phyloP scores from a whole-genome alignment of 306 rosid genomes.

The Malus asiatica region DNA sequence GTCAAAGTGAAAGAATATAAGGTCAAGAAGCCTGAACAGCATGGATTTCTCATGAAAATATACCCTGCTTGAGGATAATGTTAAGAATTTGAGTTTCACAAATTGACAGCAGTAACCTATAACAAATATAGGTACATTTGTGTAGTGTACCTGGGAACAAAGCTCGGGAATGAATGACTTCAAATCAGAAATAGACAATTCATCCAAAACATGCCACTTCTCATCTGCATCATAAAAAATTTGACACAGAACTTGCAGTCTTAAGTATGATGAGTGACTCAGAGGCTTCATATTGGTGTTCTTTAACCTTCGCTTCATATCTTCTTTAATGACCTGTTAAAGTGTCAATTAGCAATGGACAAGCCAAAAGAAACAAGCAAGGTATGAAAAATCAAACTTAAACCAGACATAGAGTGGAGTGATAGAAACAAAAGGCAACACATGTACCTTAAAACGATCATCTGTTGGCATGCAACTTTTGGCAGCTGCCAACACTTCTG shows the following conservation, averaged over 20 bases:
- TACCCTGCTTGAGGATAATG: no score
- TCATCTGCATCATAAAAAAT: conserved; percentile 66
- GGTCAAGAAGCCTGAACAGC: no score
- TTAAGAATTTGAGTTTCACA: no score
- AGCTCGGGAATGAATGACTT: conserved; percentile 57
- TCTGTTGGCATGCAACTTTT: conserved; percentile 59
- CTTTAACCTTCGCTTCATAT: conserved; percentile 60
- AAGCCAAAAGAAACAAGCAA: not conserved
- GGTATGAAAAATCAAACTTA: no score
- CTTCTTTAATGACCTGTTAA: conserved; percentile 71
- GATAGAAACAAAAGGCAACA: not conserved
- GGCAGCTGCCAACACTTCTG: conserved; percentile 35
- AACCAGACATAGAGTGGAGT: no score
- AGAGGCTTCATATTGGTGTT: conserved; percentile 86
- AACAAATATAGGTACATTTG: no score
- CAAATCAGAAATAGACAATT: conserved; percentile 53
- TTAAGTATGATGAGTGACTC: conserved; percentile 65
- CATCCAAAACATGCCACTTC: conserved; percentile 43
- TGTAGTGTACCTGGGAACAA: conserved; percentile 43
- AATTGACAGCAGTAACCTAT: no score
- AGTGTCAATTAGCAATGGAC: conserved; percentile 17
- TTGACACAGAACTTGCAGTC: conserved; percentile 66
- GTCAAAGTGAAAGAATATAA: no score
- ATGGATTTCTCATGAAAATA: no score
- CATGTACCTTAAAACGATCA: conserved; percentile 46